Evolutionary conservation across 106 monocot genomes (phyloP).

Genomic region (Iris macrosiphon): DNA sequence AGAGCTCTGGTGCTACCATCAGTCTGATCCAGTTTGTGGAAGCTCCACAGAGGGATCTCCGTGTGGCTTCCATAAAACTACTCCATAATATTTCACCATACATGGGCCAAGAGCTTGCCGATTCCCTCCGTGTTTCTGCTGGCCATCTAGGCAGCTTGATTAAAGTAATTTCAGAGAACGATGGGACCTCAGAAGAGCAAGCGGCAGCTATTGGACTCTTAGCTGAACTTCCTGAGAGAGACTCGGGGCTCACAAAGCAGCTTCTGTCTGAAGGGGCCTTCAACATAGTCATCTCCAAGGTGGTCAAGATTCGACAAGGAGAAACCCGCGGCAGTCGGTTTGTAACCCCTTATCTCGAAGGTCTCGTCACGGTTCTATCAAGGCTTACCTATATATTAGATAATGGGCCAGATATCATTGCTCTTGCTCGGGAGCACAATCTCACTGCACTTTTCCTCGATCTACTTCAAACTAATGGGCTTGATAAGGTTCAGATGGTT

Average conservation of each 20-base stretch:
- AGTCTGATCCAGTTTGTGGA: slow-evolving; percentile 87
- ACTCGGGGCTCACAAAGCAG: slow-evolving; percentile 48
- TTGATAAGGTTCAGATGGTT: slow-evolving; percentile 64
- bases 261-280: slow-evolving; percentile 74
- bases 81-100: slow-evolving; percentile 66
- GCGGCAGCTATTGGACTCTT: slow-evolving; percentile 75
- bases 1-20: slow-evolving; percentile 80
- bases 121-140: slow-evolving; percentile 45
- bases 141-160: slow-evolving; percentile 64
- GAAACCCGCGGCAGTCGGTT: slow-evolving; percentile 53
- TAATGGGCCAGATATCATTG: slow-evolving; percentile 30
- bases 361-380: slow-evolving; percentile 60
- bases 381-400: slow-evolving; percentile 64
- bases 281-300: slow-evolving; percentile 41
- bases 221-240: slow-evolving; percentile 69
- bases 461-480: slow-evolving; percentile 66
- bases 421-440: slow-evolving; percentile 46
- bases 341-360: slow-evolving; percentile 58
- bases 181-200: slow-evolving; percentile 79
- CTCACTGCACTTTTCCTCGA: slow-evolving; percentile 62
- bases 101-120: slow-evolving; percentile 72
- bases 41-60: slow-evolving; percentile 72
- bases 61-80: slow-evolving; percentile 68
- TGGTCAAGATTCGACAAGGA: slow-evolving; percentile 44
- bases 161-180: slow-evolving; percentile 51